Conservation (phyloP, 1,284 basidiomycete genomes). For the Austroboletus niveus region DNA sequence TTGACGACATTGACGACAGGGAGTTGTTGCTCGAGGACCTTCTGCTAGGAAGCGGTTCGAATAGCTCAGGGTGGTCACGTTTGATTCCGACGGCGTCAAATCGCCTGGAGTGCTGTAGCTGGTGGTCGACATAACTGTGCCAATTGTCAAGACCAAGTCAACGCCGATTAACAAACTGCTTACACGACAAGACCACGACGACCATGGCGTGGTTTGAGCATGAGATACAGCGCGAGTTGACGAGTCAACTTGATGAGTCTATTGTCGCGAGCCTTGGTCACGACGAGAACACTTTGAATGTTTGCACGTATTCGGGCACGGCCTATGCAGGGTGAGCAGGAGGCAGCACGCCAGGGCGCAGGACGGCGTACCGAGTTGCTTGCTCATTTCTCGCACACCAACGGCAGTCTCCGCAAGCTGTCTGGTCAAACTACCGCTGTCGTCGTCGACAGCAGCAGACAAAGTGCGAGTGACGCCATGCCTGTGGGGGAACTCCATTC, state of each 20-base stretch:
- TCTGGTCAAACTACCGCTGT: conserved; percentile 77
- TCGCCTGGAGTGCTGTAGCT: conserved; percentile 87
- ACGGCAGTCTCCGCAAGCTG: conserved; percentile 97
- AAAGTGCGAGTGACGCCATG: conserved; percentile 17
- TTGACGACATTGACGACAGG: conserved; percentile 46
- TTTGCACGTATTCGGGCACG: conserved; percentile 89
- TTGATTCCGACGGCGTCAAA: conserved; percentile 93
- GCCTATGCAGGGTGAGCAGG: conserved; percentile 47
- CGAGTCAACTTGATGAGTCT: conserved; percentile 93
- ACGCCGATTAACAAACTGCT: conserved; percentile 29
- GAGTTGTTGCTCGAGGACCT: conserved; percentile 69
- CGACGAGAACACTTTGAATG: conserved; percentile 92
- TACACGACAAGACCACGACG: conserved; percentile 78
- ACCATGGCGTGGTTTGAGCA: conserved; percentile 70
- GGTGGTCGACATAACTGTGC: conserved; percentile 88
- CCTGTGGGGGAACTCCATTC: conserved; percentile 17
- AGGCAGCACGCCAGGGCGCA: neutral
- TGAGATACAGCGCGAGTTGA: conserved; percentile 92
- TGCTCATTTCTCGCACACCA: conserved; percentile 97
- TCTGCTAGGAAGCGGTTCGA: conserved; percentile 73
- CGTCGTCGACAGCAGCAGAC: conserved; percentile 62
- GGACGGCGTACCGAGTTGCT: conserved; percentile 81
- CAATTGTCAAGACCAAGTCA: conserved; percentile 7
- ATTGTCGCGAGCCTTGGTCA: conserved; percentile 98
- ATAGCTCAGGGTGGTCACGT: conserved; percentile 86